A percentile compares a stretch with the other conserved stretches of the same genome.
These are phyloP conservation scores for Casuarina equisetifolia DNA, from an alignment of 306 rosid genomes.

Conservation along the genomic window DNA sequence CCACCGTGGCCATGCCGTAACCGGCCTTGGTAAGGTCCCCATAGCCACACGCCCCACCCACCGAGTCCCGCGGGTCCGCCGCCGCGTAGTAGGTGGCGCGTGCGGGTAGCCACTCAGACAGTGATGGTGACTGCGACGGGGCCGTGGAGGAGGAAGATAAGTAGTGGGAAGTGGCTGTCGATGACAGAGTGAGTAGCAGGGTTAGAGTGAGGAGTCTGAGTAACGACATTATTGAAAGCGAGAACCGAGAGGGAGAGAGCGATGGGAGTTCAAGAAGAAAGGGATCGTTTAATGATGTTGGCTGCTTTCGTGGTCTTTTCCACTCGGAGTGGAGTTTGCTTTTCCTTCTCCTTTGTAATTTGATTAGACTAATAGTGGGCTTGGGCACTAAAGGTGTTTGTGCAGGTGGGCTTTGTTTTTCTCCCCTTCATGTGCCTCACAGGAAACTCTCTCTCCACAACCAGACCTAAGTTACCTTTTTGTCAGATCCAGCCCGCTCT, in stretches of 20 bases:
- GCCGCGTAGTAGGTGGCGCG: conserved; percentile 95
- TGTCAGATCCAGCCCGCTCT: no score
- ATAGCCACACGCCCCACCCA: conserved; percentile 95
- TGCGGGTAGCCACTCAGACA: conserved; percentile 77
- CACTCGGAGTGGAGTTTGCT: neutral
- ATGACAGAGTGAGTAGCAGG: conserved; percentile 37
- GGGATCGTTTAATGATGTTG: neutral
- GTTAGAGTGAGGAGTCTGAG: conserved; percentile 9
- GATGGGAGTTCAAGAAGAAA: neutral
- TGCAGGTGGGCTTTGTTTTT: no score
- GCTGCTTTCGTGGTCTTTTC: neutral
- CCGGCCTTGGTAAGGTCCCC: conserved; percentile 75
- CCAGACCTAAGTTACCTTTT: no score
- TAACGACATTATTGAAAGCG: conserved; percentile 42
- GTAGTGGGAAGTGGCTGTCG: conserved; percentile 49
- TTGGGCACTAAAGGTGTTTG: no score
- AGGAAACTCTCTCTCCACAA: no score
- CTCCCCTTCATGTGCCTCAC: no score
- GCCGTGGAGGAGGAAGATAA: conserved; percentile 27
- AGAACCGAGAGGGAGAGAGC: neutral
- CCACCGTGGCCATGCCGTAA: conserved; percentile 84
- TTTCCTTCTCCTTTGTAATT: neutral
- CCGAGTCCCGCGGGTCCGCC: conserved; percentile 72
- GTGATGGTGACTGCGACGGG: conserved; percentile 33
- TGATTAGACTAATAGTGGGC: no score